phyloP scores from a whole-genome alignment of 2,329 filamentous ascomycete genomes.

The Dactylellina cionopaga region DNA sequence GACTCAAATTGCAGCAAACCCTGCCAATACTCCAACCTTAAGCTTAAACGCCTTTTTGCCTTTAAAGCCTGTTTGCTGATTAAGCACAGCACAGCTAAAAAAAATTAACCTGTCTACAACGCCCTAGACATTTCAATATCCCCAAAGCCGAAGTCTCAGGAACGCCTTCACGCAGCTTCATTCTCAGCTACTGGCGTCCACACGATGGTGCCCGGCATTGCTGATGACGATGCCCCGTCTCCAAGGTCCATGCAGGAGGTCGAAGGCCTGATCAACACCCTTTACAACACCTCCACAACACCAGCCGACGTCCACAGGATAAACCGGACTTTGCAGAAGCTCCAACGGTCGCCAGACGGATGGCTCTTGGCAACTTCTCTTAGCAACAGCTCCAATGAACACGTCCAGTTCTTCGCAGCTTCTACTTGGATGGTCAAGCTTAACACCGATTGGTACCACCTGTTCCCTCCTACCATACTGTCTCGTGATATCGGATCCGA shows the following conservation, averaged over 20 bases:
- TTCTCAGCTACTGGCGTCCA: too few species aligned
- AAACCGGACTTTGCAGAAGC: conserved; percentile 78
- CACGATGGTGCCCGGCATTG: conserved; percentile 37
- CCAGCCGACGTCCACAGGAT: conserved; percentile 64
- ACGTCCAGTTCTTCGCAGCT: conserved; percentile 90
- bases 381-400: conserved; percentile 73
- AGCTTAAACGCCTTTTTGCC: too few species aligned
- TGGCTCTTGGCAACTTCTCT: conserved; percentile 87
- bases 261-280: conserved; percentile 59
- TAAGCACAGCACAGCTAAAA: conserved; percentile 25
- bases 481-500: not conserved
- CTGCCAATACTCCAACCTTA: too few species aligned
- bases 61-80: conserved; percentile 16
- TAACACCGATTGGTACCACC: conserved; percentile 82
- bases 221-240: conserved; percentile 47
- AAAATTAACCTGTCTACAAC: not conserved
- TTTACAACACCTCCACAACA: conserved; percentile 54
- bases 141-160: not conserved
- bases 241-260: conserved; percentile 63
- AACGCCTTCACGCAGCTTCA: too few species aligned
- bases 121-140: conserved; percentile 1
- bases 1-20: too few species aligned
- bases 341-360: conserved; percentile 82
- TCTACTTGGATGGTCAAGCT: conserved; percentile 93
- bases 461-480: not conserved